phyloP scores from a whole-genome alignment of 805 yeast genomes.

The Yamadazyma akitaensis region DNA sequence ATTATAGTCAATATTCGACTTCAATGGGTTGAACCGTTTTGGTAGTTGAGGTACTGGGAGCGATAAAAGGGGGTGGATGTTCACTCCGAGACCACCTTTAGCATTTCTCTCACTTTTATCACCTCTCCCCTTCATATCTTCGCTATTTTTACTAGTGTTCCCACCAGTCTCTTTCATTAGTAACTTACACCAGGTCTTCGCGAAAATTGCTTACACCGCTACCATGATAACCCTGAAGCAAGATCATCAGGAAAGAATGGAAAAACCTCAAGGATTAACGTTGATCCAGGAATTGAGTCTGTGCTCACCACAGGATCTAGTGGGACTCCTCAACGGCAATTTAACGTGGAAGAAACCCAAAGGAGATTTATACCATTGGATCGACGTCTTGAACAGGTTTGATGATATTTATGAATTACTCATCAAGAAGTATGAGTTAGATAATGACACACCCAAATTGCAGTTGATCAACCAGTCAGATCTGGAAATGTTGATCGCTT shows the following conservation, averaged over 20 bases:
- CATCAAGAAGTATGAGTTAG: slow-evolving; percentile 52
- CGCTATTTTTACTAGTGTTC: too few relatives aligned
- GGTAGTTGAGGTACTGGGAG: slow-evolving; percentile 25
- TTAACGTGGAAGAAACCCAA: slow-evolving; percentile 58
- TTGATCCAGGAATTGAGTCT: slow-evolving; percentile 37
- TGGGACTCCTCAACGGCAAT: slow-evolving; percentile 34
- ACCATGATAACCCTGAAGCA: slow-evolving; percentile 32
- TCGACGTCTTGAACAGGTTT: slow-evolving; percentile 68
- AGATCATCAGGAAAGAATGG: slow-evolving; percentile 26
- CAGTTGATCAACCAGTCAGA: slow-evolving; percentile 45
- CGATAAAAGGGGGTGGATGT: slow-evolving; percentile 37
- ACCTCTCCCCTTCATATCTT: too few relatives aligned
- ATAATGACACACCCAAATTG: slow-evolving; percentile 45
- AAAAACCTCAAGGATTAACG: slow-evolving; percentile 27
- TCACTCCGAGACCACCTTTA: slow-evolving; percentile 30
- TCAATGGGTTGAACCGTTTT: slow-evolving; percentile 27
- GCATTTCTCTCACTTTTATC: neutral
- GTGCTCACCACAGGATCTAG: slow-evolving; percentile 38
- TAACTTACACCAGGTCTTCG: neutral
- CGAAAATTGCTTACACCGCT: neutral
- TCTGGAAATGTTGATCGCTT: slow-evolving; percentile 43
- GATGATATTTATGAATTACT: slow-evolving; percentile 60
- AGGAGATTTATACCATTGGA: slow-evolving; percentile 74
- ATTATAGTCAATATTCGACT: slow-evolving; percentile 28
- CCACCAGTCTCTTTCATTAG: too few relatives aligned